Conservation (phyloP, 805 yeast genomes). For the Candida sakaeoensis region DNA sequence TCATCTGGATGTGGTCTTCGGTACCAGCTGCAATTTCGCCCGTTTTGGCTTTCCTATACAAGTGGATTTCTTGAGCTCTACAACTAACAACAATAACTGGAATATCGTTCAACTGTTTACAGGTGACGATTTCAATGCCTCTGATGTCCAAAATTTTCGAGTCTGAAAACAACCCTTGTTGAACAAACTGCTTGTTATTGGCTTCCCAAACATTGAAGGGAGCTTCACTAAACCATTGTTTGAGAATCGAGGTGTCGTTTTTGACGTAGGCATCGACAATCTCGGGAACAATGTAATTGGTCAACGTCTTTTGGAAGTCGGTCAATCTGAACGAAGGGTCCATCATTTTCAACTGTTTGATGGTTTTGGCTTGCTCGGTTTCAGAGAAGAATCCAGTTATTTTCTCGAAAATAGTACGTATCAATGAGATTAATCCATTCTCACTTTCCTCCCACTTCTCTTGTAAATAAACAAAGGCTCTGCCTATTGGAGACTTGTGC, state of each 20-base stretch:
- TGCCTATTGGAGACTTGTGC: slow-evolving; percentile 67
- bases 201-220: slow-evolving; percentile 94
- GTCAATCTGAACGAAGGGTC: slow-evolving; percentile 86
- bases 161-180: slow-evolving; percentile 87
- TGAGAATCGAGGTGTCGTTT: slow-evolving; percentile 80
- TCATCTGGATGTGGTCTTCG: slow-evolving; percentile 85
- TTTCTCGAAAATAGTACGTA: slow-evolving; percentile 77
- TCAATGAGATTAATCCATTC: slow-evolving; percentile 77
- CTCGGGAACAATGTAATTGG: slow-evolving; percentile 93
- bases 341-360: slow-evolving; percentile 77
- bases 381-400: slow-evolving; percentile 89
- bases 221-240: slow-evolving; percentile 94
- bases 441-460: slow-evolving; percentile 90
- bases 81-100: slow-evolving; percentile 94
- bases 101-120: slow-evolving; percentile 77
- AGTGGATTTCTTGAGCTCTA: slow-evolving; percentile 92
- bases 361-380: slow-evolving; percentile 93
- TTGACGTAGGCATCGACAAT: slow-evolving; percentile 90
- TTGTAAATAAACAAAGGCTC: slow-evolving; percentile 55
- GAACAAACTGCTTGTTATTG: slow-evolving; percentile 85
- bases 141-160: slow-evolving; percentile 90
- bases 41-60: slow-evolving; percentile 84
- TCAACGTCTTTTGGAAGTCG: slow-evolving; percentile 72
- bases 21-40: slow-evolving; percentile 96
- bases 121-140: slow-evolving; percentile 87